phyloP scores from a whole-genome alignment of 2,329 filamentous ascomycete genomes.

The Helicocarpus griseus region DNA sequence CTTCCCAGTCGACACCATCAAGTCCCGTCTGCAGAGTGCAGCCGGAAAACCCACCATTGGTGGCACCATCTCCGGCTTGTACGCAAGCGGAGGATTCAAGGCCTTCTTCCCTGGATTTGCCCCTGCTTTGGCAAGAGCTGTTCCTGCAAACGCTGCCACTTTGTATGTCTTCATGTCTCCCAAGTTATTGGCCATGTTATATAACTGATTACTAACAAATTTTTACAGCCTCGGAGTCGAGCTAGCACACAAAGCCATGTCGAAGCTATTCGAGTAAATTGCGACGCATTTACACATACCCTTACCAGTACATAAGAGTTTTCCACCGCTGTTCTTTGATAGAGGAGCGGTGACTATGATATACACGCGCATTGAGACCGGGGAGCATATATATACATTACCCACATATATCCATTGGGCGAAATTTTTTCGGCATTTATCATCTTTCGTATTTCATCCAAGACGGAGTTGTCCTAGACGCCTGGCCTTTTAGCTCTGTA shows the following conservation, averaged over 20 bases:
- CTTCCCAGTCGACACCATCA: constrained; percentile 95
- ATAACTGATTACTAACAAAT: constrained; percentile 11
- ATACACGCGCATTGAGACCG: not conserved
- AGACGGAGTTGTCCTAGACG: not conserved
- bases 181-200: not conserved
- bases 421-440: not conserved
- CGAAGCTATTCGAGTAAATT: constrained; percentile 33
- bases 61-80: constrained; percentile 72
- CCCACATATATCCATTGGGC: not conserved
- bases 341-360: not conserved
- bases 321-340: not conserved
- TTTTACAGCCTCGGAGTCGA: constrained; percentile 36
- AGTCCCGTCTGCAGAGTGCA: constrained; percentile 84
- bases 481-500: not conserved
- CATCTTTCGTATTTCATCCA: too few species aligned
- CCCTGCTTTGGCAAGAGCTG: constrained; percentile 81
- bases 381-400: too few species aligned
- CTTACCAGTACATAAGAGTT: not conserved
- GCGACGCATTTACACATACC: not conserved
- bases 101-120: constrained; percentile 97
- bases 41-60: constrained; percentile 74
- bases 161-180: constrained; percentile 44
- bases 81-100: constrained; percentile 69
- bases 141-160: constrained; percentile 92
- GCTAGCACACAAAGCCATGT: constrained; percentile 42